Percentiles rank a stretch among this genome's conserved stretches.
These are phyloP conservation scores for Lachancea lanzarotensis DNA, from an alignment of 805 yeast genomes.

Conservation along the genomic window DNA sequence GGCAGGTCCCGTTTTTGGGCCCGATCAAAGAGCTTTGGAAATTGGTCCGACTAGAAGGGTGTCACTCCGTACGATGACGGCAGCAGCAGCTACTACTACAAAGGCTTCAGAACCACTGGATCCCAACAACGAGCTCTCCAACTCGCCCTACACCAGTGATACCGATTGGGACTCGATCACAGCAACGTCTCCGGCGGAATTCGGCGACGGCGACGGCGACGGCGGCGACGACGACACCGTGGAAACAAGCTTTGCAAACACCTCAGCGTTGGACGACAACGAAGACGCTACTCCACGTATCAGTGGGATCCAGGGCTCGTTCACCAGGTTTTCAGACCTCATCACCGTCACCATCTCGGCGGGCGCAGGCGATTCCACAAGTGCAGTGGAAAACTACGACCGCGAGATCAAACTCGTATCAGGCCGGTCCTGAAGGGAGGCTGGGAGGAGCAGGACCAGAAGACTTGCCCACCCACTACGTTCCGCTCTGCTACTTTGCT, in stretches of 20 bases:
- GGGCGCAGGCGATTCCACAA: constrained; percentile 1
- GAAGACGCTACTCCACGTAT: not conserved
- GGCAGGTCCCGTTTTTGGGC: not conserved
- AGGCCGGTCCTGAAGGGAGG: constrained; percentile 6
- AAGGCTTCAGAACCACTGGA: not conserved
- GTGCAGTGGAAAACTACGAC: not conserved
- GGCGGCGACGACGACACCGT: not conserved
- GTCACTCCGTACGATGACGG: no score
- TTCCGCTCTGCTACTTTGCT: not conserved
- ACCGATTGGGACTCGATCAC: constrained; percentile 2
- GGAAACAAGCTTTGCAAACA: not conserved
- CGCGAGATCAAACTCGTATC: constrained; percentile 7
- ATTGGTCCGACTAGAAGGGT: no score
- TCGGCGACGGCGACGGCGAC: not conserved
- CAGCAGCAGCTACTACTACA: no score
- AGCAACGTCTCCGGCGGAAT: not conserved
- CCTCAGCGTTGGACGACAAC: no score
- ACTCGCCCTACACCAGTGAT: constrained; percentile 1
- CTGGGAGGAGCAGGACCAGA: no score
- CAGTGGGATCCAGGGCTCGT: constrained; percentile 5
- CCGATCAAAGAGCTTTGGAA: not conserved
- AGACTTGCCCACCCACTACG: no score
- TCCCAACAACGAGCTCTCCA: not conserved
- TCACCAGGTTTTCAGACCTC: constrained; percentile 6
- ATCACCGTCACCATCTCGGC: constrained; percentile 7